Evolutionary conservation across 179 eudicot genomes (phyloP).

Genomic region (Camellia oleifera): DNA sequence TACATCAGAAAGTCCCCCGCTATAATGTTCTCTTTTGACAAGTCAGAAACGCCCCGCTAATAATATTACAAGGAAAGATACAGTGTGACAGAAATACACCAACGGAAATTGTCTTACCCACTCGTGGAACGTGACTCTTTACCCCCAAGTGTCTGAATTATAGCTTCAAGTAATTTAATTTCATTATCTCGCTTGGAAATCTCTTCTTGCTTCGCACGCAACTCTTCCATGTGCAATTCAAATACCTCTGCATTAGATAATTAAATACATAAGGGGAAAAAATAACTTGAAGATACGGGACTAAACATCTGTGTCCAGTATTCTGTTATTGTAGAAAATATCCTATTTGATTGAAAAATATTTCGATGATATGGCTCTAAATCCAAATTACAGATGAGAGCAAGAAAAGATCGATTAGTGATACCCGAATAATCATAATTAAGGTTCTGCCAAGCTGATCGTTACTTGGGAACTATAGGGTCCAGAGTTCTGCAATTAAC

Average conservation of each 20-base stretch:
- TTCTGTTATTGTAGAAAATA: background rate
- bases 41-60: background rate
- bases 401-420: background rate
- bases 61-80: background rate
- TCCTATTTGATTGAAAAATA: too few species aligned
- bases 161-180: constrained; percentile 88
- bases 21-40: background rate
- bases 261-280: background rate
- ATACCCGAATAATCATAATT: background rate
- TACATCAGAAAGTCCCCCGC: background rate
- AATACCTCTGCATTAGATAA: constrained; percentile 68
- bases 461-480: too few species aligned
- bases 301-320: background rate
- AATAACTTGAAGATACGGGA: background rate
- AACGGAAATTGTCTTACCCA: background rate
- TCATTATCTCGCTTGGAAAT: constrained; percentile 77
- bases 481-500: background rate
- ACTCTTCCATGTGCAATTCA: constrained; percentile 85
- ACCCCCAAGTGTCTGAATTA: constrained; percentile 91
- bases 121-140: constrained; percentile 32
- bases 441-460: background rate
- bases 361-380: background rate
- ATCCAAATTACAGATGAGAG: background rate
- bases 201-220: constrained; percentile 88
- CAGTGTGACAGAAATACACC: background rate